phyloP scores from a whole-genome alignment of 179 eudicot genomes.

The Silene noctiflora region DNA sequence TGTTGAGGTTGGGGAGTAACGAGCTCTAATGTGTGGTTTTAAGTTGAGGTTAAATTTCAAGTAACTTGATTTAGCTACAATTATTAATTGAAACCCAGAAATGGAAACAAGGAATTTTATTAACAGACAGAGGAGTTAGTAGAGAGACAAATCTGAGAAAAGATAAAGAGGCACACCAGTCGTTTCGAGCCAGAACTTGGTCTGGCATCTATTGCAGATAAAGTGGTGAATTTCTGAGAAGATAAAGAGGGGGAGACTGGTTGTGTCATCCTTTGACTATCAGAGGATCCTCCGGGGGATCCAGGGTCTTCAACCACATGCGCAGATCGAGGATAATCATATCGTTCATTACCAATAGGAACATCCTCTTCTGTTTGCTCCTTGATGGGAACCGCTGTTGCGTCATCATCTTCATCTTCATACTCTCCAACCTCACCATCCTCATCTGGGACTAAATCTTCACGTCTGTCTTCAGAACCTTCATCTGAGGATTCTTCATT shows the following conservation, averaged over 20 bases:
- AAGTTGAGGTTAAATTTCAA: neutral
- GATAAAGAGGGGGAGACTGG: slow-evolving; percentile 65
- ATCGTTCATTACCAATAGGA: slow-evolving; percentile 45
- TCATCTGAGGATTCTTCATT: slow-evolving; percentile 77
- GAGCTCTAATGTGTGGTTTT: neutral
- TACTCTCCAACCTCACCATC: slow-evolving; percentile 70
- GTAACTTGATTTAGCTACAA: neutral
- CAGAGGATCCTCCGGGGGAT: slow-evolving; percentile 87
- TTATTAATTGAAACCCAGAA: neutral
- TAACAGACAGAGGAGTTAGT: neutral
- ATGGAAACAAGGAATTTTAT: neutral
- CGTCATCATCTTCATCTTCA: slow-evolving; percentile 79
- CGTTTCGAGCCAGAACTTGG: slow-evolving; percentile 69
- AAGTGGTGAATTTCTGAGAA: slow-evolving; percentile 89
- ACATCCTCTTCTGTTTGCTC: slow-evolving; percentile 56
- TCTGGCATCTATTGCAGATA: slow-evolving; percentile 90
- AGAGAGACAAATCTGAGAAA: slow-evolving; percentile 1
- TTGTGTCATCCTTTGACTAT: slow-evolving; percentile 47
- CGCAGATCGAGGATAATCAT: slow-evolving; percentile 46
- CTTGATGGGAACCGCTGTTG: slow-evolving; percentile 37
- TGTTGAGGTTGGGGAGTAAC: no score
- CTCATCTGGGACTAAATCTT: slow-evolving; percentile 55
- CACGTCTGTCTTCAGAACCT: slow-evolving; percentile 79
- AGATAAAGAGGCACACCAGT: slow-evolving; percentile 40
- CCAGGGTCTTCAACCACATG: slow-evolving; percentile 56